A percentile compares a stretch with the other conserved stretches of the same genome.
These are phyloP conservation scores for Xylaria multiplex DNA, from an alignment of 2,329 filamentous ascomycete species.

Conservation along the genomic window DNA sequence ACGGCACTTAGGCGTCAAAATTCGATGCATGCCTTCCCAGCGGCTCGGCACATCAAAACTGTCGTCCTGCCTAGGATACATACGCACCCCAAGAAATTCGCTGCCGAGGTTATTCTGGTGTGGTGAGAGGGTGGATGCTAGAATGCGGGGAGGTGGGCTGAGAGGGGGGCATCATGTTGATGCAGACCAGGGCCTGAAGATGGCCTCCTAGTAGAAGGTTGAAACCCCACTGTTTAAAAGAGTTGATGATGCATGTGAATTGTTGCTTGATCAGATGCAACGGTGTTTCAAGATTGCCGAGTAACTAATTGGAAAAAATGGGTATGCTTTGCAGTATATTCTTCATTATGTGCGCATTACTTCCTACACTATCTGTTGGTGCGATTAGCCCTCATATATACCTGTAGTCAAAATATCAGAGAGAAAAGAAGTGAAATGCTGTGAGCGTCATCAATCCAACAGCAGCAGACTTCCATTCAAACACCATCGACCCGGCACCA, in stretches of 20 bases:
- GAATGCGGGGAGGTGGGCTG: constrained; percentile 31
- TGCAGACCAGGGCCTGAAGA: not conserved
- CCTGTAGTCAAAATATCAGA: constrained; percentile 22
- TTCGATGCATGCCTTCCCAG: constrained; percentile 1
- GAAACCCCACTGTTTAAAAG: not conserved
- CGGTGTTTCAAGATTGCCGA: not conserved
- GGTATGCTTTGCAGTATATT: not conserved
- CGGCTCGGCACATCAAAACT: constrained; percentile 1
- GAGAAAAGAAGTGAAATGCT: constrained; percentile 41
- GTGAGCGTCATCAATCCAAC: constrained; percentile 50
- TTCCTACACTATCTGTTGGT: not conserved
- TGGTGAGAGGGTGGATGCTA: constrained; percentile 4
- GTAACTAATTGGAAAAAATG: not conserved
- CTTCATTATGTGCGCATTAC: not conserved
- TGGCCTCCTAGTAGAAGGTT: not conserved
- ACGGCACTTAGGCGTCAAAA: not conserved
- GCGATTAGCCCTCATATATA: not conserved
- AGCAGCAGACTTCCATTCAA: constrained; percentile 49
- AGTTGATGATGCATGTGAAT: not conserved
- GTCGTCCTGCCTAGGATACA: constrained; percentile 8
- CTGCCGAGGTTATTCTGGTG: constrained; percentile 31
- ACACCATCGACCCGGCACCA: constrained; percentile 45
- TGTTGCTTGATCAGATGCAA: not conserved
- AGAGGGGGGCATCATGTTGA: not conserved
- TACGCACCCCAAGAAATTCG: constrained; percentile 2